Evolutionary conservation across 2,329 filamentous ascomycete genomes (phyloP).

Genomic region (Penicillium sp.): DNA sequence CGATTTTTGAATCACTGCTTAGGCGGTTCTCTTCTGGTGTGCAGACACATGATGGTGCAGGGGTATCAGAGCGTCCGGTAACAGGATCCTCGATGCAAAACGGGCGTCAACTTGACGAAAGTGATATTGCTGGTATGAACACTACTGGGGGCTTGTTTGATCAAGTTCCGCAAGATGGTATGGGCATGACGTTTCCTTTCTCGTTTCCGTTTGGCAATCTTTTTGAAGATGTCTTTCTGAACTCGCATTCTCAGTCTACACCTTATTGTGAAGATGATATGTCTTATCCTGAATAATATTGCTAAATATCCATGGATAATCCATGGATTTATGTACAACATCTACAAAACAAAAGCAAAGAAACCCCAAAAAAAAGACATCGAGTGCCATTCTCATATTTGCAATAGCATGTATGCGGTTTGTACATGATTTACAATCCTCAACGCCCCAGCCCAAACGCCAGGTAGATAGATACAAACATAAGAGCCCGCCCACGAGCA

Average conservation of each 20-base stretch:
- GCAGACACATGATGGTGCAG: not conserved
- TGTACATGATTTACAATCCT: slow-evolving; percentile 9
- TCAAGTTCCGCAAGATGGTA: slow-evolving; percentile 10
- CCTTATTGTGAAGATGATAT: not conserved
- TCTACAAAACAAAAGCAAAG: not conserved
- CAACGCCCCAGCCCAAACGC: slow-evolving; percentile 2
- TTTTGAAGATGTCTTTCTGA: slow-evolving; percentile 16
- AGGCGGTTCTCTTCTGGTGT: not conserved
- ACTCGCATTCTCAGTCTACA: not conserved
- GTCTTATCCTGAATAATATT: not conserved
- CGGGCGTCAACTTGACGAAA: not conserved
- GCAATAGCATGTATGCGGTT: slow-evolving; percentile 8
- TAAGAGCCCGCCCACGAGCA: not conserved
- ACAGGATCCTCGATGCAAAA: not conserved
- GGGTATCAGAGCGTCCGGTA: not conserved
- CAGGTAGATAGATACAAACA: slow-evolving; percentile 6
- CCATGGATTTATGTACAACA: too few species aligned
- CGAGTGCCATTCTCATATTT: slow-evolving; percentile 7
- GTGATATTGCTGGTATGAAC: not conserved
- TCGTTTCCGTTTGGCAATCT: slow-evolving; percentile 15
- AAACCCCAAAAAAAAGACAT: not conserved
- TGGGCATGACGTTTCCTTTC: slow-evolving; percentile 9
- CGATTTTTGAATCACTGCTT: slow-evolving; percentile 15
- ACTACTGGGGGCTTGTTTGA: slow-evolving; percentile 1
- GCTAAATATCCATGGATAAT: not conserved